Evolutionary conservation across 75 land plant genomes (phyloP).

Genomic region (Isoetes taiwanensis): DNA sequence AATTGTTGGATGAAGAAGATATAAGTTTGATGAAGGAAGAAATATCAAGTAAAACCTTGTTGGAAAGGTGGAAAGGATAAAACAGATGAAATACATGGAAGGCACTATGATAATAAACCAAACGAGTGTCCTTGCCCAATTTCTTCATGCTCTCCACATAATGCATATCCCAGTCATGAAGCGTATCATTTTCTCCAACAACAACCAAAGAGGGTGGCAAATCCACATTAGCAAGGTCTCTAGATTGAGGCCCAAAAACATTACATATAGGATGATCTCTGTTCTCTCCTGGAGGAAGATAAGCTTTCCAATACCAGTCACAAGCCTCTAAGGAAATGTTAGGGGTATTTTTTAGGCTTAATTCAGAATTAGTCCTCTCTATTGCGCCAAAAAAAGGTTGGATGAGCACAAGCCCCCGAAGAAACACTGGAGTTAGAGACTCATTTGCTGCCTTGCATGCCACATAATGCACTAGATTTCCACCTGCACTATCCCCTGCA

Average conservation of each 20-base stretch:
- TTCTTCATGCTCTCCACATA: conserved; percentile 43
- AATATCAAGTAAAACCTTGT: too few species aligned
- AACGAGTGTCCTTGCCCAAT: conserved; percentile 35
- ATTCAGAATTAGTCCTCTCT: conserved; percentile 52
- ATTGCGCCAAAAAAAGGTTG: conserved; percentile 79
- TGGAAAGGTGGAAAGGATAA: too few species aligned
- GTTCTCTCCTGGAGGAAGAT: conserved; percentile 49
- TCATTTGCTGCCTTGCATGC: conserved; percentile 35
- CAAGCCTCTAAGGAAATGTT: conserved; percentile 56
- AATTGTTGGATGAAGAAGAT: too few species aligned
- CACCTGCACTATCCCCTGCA: conserved; percentile 86
- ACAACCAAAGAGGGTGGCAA: conserved; percentile 59
- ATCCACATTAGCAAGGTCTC: conserved; percentile 15
- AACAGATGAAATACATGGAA: too few species aligned
- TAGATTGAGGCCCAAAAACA: conserved; percentile 44
- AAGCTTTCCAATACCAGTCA: conserved; percentile 91
- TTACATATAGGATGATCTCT: conserved; percentile 89
- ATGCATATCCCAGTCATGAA: conserved; percentile 61
- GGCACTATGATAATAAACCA: too few species aligned
- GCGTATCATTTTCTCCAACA: conserved; percentile 61
- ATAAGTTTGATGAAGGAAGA: too few species aligned
- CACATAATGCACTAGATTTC: conserved; percentile 84
- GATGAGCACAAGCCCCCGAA: conserved; percentile 45
- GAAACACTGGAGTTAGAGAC: conserved; percentile 20
- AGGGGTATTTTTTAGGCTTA: conserved; percentile 44